Evolutionary conservation across 1,284 basidiomycete genomes (phyloP), one percentile per base, ranked within the genome.

Genomic region (Microbotryum silenes-acaulis): DNA sequence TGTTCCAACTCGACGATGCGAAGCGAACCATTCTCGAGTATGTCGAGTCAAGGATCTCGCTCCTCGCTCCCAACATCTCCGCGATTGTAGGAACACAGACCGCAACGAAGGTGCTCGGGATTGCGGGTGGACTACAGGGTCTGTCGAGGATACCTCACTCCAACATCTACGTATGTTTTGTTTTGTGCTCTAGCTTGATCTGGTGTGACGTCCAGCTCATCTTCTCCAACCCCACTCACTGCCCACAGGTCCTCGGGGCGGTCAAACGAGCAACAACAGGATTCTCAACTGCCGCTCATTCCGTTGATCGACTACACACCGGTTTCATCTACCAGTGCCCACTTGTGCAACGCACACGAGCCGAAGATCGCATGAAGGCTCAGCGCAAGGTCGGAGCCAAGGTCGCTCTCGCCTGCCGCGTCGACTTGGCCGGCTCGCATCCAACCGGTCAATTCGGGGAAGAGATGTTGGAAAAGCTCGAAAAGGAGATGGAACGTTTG

Each of bases 21-120:
- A 84, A 92, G 54, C 89, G 89, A 78, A 88, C 84, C 84, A 98
- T 98, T 71, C 92, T 98, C 78, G 85, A 89, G 79, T 98, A 97
- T 81, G 96, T 99, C 75, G 94, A 96, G 80, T 96, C 91, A 73
- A 85, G 96, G 76, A 98, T 99, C 90, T 89, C 90, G 77, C 85
- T 93, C 57, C 87, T 99, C 72, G 93, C 94, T 64, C 96, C 96
- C 68, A 99, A 99, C 76, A 84, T 99, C 74, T 94, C 91, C 71
- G 88, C 89, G 74, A 94, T 99, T 75, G 90, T 98, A 76, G 94
- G 96, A 74, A 97, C 94, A 59, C 90, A 89, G 66, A 94, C 92
- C 78, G 96, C 96, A 50, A 94, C 96, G 54, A 98, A 98, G 80
- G 79, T 99, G 54, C 85, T 99, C 51, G 96, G 96, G 75, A 91